Percentiles rank a stretch among this genome's conserved stretches.
These are phyloP conservation scores for Hanseniaspora jakobsenii DNA, from an alignment of 805 yeast genomes.

Conservation along the genomic window DNA sequence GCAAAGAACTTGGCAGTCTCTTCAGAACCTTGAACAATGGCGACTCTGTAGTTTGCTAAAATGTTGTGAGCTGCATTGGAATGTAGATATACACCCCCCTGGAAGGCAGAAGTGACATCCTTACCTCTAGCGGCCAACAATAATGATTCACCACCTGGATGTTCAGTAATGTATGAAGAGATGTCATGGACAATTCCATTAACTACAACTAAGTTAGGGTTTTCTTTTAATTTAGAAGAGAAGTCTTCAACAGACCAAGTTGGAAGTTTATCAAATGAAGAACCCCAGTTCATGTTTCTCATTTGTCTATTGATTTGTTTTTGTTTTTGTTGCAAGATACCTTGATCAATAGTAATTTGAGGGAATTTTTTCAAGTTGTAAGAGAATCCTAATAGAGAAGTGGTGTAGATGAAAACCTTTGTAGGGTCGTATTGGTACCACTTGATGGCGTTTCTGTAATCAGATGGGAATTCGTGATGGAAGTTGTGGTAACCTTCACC, in stretches of 20 bases:
- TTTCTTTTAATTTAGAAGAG: constrained; percentile 37
- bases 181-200: constrained; percentile 75
- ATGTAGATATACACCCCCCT: constrained; percentile 77
- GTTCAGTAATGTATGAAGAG: constrained; percentile 53
- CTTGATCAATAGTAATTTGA: constrained; percentile 72
- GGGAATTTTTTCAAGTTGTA: constrained; percentile 65
- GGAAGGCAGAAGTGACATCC: constrained; percentile 74
- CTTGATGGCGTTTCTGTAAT: constrained; percentile 74
- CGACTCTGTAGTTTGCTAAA: constrained; percentile 72
- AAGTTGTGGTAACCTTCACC: constrained; percentile 87
- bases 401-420: constrained; percentile 45
- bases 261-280: constrained; percentile 52
- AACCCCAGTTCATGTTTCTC: constrained; percentile 61
- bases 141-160: constrained; percentile 75
- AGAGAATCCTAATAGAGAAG: constrained; percentile 57
- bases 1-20: constrained; percentile 40
- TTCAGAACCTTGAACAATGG: constrained; percentile 57
- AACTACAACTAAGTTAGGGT: constrained; percentile 53
- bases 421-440: constrained; percentile 88
- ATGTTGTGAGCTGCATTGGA: constrained; percentile 78
- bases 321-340: constrained; percentile 70
- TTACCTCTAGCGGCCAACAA: constrained; percentile 61
- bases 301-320: constrained; percentile 60
- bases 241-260: constrained; percentile 61
- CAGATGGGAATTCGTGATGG: constrained; percentile 85